Conservation (phyloP, 2,329 filamentous ascomycete species). For the Xylariaceae sp. region DNA sequence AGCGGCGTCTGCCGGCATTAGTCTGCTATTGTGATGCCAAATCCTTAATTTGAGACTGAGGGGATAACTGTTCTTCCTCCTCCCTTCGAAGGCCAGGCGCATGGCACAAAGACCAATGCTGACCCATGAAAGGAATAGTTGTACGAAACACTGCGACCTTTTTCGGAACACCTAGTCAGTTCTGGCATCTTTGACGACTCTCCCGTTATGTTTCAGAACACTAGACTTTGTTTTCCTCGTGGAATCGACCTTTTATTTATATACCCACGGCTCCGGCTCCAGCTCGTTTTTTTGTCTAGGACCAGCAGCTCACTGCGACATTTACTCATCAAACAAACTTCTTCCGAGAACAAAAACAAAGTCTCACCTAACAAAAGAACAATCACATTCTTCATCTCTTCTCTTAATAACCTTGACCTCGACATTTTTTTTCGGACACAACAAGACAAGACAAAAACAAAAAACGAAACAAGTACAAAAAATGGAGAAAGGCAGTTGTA, state of each 20-base stretch:
- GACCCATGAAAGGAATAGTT: neutral
- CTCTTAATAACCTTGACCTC: no score
- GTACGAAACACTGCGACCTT: neutral
- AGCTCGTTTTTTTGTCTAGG: neutral
- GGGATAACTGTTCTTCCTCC: neutral
- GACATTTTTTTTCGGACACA: no score
- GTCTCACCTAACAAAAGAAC: neutral
- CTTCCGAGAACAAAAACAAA: neutral
- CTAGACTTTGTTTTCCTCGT: neutral
- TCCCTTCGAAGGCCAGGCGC: neutral
- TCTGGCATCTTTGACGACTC: neutral
- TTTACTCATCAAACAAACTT: no score
- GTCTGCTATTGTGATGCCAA: neutral
- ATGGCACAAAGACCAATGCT: neutral
- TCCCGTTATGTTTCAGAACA: slow-evolving; percentile 1
- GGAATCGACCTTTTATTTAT: neutral
- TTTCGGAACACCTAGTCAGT: neutral
- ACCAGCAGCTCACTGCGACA: neutral
- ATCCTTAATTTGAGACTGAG: neutral
- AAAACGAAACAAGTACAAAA: neutral
- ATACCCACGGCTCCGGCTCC: neutral
- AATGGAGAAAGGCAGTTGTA: neutral
- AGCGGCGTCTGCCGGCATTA: neutral
- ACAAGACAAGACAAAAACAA: neutral
- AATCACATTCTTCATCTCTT: neutral